Percentiles rank a stretch among this genome's conserved stretches.
phyloP scores from a whole-genome alignment of 495 filamentous ascomycete species.

The Corynascus novoguineensis region DNA sequence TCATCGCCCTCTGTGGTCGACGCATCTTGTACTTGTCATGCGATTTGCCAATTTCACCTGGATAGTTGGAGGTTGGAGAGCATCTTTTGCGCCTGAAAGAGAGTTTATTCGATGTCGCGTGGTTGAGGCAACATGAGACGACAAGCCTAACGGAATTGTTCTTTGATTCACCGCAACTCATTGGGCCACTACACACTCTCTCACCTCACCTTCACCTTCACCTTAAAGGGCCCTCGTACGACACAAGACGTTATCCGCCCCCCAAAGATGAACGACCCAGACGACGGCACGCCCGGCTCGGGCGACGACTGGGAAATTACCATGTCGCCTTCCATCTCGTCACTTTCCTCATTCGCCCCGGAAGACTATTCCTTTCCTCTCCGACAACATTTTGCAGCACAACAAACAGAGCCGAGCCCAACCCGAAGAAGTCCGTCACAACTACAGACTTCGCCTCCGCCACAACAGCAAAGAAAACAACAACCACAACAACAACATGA shows the following conservation, averaged over 20 bases:
- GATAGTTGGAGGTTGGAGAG: background rate
- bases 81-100: background rate
- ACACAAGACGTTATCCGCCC: background rate
- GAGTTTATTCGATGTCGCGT: background rate
- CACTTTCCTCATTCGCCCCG: constrained; percentile 18
- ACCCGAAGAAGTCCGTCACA: background rate
- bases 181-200: background rate
- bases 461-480: background rate
- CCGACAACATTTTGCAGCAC: background rate
- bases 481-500: background rate
- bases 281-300: constrained; percentile 8
- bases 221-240: background rate
- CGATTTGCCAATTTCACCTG: background rate
- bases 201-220: background rate
- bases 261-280: constrained; percentile 8
- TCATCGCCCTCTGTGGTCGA: background rate
- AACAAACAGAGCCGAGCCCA: background rate
- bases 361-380: constrained; percentile 12
- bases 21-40: background rate
- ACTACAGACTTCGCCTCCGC: background rate
- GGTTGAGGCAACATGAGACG: background rate
- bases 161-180: background rate
- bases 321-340: constrained; percentile 14
- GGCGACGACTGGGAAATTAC: constrained; percentile 16
- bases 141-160: background rate